Conservation (phyloP, 2,329 filamentous ascomycete species). For the Emergomyces orientalis region DNA sequence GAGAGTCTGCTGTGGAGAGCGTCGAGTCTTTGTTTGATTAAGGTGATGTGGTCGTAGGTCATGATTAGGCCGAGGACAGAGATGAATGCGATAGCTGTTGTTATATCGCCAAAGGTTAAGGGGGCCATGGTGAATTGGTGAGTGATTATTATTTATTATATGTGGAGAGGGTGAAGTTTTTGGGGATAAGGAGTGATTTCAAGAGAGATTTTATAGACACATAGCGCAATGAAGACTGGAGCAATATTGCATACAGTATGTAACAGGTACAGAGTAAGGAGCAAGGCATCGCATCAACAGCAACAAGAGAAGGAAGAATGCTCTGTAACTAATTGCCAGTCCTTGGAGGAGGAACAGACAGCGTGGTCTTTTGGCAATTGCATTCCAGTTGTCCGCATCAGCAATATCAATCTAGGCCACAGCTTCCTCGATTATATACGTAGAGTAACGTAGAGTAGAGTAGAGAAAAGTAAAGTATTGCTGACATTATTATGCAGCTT, state of each 20-base stretch:
- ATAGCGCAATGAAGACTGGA: background rate
- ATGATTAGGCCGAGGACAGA: constrained; percentile 5
- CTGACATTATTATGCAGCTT: background rate
- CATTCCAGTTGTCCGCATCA: background rate
- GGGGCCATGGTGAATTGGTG: constrained; percentile 4
- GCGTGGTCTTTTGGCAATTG: background rate
- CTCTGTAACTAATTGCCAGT: background rate
- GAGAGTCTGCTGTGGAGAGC: background rate
- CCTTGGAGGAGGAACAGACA: background rate
- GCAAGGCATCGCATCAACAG: background rate
- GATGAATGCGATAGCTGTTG: constrained; percentile 2
- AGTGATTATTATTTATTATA: too few relatives aligned
- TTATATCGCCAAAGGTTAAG: constrained; percentile 1
- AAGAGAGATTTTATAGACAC: background rate
- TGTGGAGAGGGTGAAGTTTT: background rate
- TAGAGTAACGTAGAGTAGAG: background rate
- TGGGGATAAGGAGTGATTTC: background rate
- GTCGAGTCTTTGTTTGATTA: background rate
- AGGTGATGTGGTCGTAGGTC: constrained; percentile 4
- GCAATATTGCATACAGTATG: background rate
- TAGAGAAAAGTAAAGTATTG: background rate
- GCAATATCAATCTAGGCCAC: background rate
- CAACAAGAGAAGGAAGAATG: background rate
- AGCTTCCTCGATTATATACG: background rate
- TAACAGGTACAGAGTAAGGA: background rate